These are phyloP conservation scores for Dothiorella sarmentorum DNA, from an alignment of 2,329 filamentous ascomycete species.

Conservation along the genomic window DNA sequence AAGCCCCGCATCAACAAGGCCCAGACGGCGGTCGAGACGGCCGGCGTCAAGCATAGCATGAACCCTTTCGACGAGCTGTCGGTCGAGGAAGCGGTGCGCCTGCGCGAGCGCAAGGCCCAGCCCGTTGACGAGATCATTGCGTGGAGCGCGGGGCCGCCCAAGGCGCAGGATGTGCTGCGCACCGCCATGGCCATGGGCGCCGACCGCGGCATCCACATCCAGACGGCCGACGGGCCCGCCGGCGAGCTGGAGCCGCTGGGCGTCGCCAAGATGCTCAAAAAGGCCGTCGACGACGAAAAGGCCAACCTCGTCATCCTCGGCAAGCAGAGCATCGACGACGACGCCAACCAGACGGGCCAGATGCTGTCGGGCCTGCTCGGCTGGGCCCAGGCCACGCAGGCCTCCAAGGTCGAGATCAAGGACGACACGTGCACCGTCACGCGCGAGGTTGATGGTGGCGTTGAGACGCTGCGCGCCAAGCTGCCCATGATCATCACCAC, in stretches of 20 bases:
- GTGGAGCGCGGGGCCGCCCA: conserved; percentile 82
- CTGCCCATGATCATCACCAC: conserved; percentile 94
- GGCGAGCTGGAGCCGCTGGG: conserved; percentile 75
- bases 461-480: conserved; percentile 81
- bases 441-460: conserved; percentile 91
- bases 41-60: conserved; percentile 94
- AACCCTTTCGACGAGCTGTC: conserved; percentile 99
- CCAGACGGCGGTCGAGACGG: conserved; percentile 84
- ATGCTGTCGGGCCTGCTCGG: conserved; percentile 92
- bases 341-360: conserved; percentile 92
- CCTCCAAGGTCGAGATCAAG: conserved; percentile 73
- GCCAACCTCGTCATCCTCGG: conserved; percentile 90
- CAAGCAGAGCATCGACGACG: conserved; percentile 98
- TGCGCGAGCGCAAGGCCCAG: conserved; percentile 74
- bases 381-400: conserved; percentile 95
- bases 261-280: conserved; percentile 84
- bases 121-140: conserved; percentile 89
- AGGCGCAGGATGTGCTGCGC: conserved; percentile 82
- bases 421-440: conserved; percentile 72
- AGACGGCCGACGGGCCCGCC: conserved; percentile 56
- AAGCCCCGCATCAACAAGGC: conserved; percentile 68
- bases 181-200: conserved; percentile 99
- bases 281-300: conserved; percentile 77
- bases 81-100: conserved; percentile 90
- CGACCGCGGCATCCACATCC: conserved; percentile 82